phyloP scores from a whole-genome alignment of 257 asterid species.

The Rhazya stricta region DNA sequence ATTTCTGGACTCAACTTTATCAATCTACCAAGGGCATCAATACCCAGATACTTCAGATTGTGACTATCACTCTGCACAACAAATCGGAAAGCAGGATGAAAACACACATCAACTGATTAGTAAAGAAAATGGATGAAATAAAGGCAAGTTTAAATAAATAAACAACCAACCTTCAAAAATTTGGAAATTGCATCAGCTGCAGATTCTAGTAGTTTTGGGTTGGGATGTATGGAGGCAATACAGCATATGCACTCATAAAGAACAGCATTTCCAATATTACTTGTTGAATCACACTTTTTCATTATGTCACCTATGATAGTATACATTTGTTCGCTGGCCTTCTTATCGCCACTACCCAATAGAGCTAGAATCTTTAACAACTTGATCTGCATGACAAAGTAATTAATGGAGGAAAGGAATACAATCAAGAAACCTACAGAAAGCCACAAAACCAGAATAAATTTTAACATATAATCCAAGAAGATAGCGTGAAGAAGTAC shows the following conservation, averaged over 20 bases:
- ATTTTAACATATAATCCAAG: not conserved
- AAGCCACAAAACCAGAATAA: not conserved
- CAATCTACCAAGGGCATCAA: conserved; percentile 94
- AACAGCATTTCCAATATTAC: conserved; percentile 90
- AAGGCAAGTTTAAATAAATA: conserved; percentile 15
- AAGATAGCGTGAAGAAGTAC: not conserved
- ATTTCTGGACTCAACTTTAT: conserved; percentile 90
- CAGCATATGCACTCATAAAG: conserved; percentile 92
- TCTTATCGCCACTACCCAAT: conserved; percentile 84
- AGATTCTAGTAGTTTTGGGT: conserved; percentile 75
- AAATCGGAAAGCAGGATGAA: conserved; percentile 17
- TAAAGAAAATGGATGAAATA: not conserved
- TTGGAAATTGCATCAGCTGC: conserved; percentile 90
- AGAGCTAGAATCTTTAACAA: conserved; percentile 73
- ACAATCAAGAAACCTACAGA: not conserved
- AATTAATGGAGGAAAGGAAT: not conserved
- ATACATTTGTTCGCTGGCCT: conserved; percentile 94
- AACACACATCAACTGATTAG: not conserved
- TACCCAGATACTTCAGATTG: conserved; percentile 95
- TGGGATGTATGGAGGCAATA: conserved; percentile 79
- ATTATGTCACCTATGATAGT: conserved; percentile 80
- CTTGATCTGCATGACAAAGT: conserved; percentile 54
- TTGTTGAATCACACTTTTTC: conserved; percentile 77
- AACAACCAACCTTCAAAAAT: conserved; percentile 65
- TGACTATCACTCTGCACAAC: conserved; percentile 91